Base-by-base conservation (phyloP, 805 yeast species). In the Pichia kluyveri region DNA sequence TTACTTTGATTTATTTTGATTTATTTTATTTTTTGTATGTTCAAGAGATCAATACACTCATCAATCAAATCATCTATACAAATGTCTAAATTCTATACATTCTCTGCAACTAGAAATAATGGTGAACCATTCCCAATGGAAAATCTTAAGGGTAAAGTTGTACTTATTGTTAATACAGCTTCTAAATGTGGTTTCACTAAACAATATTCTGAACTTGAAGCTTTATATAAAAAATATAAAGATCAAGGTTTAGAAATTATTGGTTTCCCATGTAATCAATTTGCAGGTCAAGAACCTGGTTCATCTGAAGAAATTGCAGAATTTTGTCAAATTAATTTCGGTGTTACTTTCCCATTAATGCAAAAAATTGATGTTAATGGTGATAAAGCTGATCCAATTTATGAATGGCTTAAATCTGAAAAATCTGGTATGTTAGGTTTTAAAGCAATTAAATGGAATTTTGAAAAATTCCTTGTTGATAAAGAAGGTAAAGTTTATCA, bases 251-350 rank as follows among this genome's bases (percentile, higher is more conserved):
- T 90, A 26, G 79, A 69, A 41, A 72, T 89, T 28, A 54, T 89
- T 36, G 96, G 89, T 0, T 88, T 89, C 75, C 97, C 97, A 32
- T 86, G 96, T 67, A 86, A 87, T 68, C 96, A 88, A 63, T 89
- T 89, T 62, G 90, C 84, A 26, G 69, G 77, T 57, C 84, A 93
- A 71, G 86, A 90, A 67, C 83, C 93, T 56, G 82, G 81, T 4
- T 60, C 76, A 3, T 79, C 76, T 44, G 76, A 80, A 48, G 89
- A 85, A 59, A 86, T 87, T 54, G 80, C 79, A 19, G 65, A 73
- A 42, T 85, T 84, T 69, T 89, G 96, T 67, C 67, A 77, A 41
- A 61, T 80, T 59, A 89, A 87, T 71, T 93, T 82, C 64, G 96
- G 96, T 47, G 97, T 91, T 40, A 71, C 84, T 17, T 91, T 93